phyloP scores from a whole-genome alignment of 441 rosid species.

The Eruca vesicaria region DNA sequence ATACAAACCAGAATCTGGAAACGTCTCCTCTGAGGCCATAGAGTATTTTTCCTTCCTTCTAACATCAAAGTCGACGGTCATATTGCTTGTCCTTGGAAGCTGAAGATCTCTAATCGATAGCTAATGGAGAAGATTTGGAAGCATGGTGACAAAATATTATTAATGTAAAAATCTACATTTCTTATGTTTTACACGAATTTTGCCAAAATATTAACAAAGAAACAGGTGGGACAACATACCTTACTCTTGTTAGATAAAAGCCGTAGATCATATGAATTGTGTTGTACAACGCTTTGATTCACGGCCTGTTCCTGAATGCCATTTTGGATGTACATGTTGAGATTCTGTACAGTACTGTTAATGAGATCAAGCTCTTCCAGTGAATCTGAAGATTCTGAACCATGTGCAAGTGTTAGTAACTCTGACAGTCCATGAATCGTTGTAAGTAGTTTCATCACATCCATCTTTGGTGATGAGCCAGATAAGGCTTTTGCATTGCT shows the following conservation, averaged over 20 bases:
- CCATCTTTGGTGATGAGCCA: constrained; percentile 34
- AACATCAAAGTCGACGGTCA: constrained; percentile 24
- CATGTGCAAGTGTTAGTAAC: constrained; percentile 39
- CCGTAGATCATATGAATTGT: constrained; percentile 20
- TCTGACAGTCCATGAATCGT: constrained; percentile 47
- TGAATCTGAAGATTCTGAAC: constrained; percentile 43
- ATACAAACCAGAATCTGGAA: constrained; percentile 14
- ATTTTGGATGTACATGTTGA: constrained; percentile 32
- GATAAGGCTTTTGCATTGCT: constrained; percentile 27
- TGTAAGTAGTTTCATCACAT: constrained; percentile 39
- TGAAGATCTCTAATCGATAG: constrained; percentile 26
- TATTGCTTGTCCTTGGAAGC: constrained; percentile 18
- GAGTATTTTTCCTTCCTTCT: constrained; percentile 25
- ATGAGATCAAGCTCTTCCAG: constrained; percentile 39
- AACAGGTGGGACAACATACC: constrained; percentile 25
- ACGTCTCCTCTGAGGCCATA: constrained; percentile 7
- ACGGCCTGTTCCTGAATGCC: constrained; percentile 22
- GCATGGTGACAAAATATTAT: constrained; percentile 11
- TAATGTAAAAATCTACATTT: background rate
- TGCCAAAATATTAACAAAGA: background rate
- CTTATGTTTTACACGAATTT: background rate
- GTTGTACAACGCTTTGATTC: constrained; percentile 12
- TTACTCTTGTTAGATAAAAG: constrained; percentile 26
- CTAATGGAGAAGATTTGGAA: constrained; percentile 15
- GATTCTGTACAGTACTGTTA: constrained; percentile 41